These are phyloP conservation scores for Starmerella scarabaei DNA, from an alignment of 805 yeast species.

Conservation along the genomic window DNA sequence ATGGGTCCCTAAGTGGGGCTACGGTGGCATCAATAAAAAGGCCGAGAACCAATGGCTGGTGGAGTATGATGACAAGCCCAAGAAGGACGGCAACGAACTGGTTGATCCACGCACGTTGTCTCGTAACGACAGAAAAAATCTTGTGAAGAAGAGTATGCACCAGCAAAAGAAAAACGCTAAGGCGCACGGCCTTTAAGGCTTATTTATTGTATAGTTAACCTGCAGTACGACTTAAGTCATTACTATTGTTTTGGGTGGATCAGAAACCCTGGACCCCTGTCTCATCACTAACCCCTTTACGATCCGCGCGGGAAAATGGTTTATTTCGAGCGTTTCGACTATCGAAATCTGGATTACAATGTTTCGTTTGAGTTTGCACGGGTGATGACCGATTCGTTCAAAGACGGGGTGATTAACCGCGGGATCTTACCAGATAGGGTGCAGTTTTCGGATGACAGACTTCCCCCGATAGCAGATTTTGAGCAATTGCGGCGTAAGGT, in stretches of 20 bases:
- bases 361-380: conserved; percentile 4
- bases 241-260: too few species aligned
- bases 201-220: too few species aligned
- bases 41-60: conserved; percentile 89
- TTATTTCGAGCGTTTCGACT: neutral
- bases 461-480: conserved; percentile 8
- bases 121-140: conserved; percentile 71
- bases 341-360: neutral
- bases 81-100: conserved; percentile 35
- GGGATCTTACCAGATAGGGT: neutral
- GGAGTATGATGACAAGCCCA: conserved; percentile 65
- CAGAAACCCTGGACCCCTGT: too few species aligned
- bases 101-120: conserved; percentile 75
- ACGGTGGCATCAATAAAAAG: conserved; percentile 80
- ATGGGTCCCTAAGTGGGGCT: conserved; percentile 99
- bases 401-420: conserved; percentile 1
- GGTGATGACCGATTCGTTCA: conserved; percentile 8
- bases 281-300: too few species aligned
- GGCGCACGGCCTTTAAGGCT: conserved; percentile 9
- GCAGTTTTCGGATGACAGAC: neutral
- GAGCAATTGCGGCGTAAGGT: conserved; percentile 2
- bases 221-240: too few species aligned
- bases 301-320: too few species aligned
- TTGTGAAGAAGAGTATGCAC: conserved; percentile 68
- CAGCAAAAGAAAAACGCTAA: conserved; percentile 68